Evolutionary conservation across 106 monocot species (phyloP).

Genomic region (Dioscorea alata): DNA sequence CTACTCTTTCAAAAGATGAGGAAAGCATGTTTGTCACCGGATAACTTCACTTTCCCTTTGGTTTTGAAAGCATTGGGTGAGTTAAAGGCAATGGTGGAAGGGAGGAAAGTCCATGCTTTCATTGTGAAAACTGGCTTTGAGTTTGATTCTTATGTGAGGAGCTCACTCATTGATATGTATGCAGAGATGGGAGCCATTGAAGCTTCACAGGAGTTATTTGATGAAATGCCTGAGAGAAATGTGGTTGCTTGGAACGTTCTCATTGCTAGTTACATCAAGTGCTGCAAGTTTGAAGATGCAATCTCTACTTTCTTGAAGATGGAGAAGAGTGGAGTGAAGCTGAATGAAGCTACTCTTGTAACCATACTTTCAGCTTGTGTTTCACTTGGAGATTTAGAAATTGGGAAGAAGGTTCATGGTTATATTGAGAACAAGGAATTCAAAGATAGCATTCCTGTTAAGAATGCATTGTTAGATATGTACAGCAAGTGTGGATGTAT

Average conservation of each 20-base stretch:
- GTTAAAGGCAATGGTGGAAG: constrained; percentile 13
- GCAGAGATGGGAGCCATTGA: constrained; percentile 15
- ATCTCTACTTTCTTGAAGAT: constrained; percentile 23
- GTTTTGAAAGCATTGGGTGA: constrained; percentile 31
- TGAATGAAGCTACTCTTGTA: constrained; percentile 42
- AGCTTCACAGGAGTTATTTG: constrained; percentile 19
- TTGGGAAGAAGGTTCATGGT: constrained; percentile 29
- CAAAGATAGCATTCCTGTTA: constrained; percentile 18
- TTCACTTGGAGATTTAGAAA: constrained; percentile 21
- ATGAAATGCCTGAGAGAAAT: constrained; percentile 25
- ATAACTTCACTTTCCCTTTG: constrained; percentile 47
- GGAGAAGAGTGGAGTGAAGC: constrained; percentile 18
- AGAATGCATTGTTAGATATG: constrained; percentile 47
- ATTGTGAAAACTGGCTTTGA: constrained; percentile 30
- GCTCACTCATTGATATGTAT: constrained; percentile 40
- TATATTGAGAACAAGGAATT: constrained; percentile 11
- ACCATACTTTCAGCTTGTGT: constrained; percentile 42
- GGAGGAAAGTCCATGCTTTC: constrained; percentile 22
- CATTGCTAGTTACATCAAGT: constrained; percentile 33
- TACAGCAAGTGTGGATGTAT: constrained; percentile 29
- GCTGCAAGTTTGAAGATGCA: constrained; percentile 26
- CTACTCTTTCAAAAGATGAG: constrained; percentile 26
- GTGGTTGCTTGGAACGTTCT: constrained; percentile 38
- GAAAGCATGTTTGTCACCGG: constrained; percentile 16
- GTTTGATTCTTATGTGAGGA: constrained; percentile 37